Percentiles rank a stretch among this genome's conserved stretches.
Evolutionary conservation across 2,329 filamentous ascomycete genomes (phyloP).

Genomic region (Apiospora pterosperma): DNA sequence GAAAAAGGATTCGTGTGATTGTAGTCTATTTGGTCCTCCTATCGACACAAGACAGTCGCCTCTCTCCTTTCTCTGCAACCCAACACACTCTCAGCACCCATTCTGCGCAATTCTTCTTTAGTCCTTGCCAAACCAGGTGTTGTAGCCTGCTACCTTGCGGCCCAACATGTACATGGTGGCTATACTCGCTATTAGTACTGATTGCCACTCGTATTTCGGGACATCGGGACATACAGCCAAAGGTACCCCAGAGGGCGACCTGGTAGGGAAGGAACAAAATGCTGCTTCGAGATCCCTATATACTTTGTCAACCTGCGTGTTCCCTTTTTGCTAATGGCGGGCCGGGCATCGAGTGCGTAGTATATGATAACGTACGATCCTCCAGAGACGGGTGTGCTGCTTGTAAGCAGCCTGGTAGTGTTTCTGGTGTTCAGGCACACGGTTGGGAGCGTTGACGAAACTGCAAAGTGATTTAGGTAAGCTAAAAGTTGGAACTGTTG

Average conservation of each 20-base stretch:
- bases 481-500: background rate
- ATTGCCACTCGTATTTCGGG: background rate
- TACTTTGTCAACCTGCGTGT: slow-evolving; percentile 20
- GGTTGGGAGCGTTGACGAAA: slow-evolving; percentile 70
- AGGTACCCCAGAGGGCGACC: slow-evolving; percentile 57
- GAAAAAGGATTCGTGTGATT: slow-evolving; percentile 8
- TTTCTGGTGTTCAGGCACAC: slow-evolving; percentile 71
- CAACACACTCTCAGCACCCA: slow-evolving; percentile 14
- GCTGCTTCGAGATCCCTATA: slow-evolving; percentile 62
- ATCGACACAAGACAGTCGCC: slow-evolving; percentile 10
- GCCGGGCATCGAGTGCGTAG: background rate
- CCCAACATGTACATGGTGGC: slow-evolving; percentile 67
- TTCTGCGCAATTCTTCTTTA: slow-evolving; percentile 27
- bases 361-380: slow-evolving; percentile 60
- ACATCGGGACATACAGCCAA: slow-evolving; percentile 51
- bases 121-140: slow-evolving; percentile 68
- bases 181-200: slow-evolving; percentile 26
- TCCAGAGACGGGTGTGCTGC: slow-evolving; percentile 67
- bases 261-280: slow-evolving; percentile 67
- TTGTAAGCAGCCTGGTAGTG: slow-evolving; percentile 72
- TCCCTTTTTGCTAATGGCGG: background rate
- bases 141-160: slow-evolving; percentile 73
- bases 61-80: slow-evolving; percentile 18
- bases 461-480: slow-evolving; percentile 26
- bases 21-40: slow-evolving; percentile 12